Percentiles rank a stretch among this genome's conserved stretches.
Conservation (phyloP, 1,284 basidiomycete species). For the Pterula multifida region DNA sequence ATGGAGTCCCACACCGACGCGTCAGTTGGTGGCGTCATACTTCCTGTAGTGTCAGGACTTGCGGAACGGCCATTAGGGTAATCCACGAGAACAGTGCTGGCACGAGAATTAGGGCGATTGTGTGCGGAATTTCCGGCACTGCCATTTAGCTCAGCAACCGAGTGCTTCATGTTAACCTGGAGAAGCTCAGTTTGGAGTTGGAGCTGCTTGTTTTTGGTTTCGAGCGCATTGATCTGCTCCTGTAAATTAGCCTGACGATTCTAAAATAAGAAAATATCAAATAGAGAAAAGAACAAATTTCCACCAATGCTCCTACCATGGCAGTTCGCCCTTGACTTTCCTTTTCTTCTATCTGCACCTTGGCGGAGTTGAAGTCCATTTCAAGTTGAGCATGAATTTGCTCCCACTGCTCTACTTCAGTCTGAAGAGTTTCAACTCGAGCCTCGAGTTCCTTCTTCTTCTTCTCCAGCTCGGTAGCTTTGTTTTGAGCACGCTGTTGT, state of each 20-base stretch:
- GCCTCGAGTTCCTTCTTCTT: conserved; percentile 59
- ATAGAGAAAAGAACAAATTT: conserved; percentile 3
- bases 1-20: conserved; percentile 64
- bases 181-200: conserved; percentile 48
- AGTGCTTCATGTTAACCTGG: conserved; percentile 46
- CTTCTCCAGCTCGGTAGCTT: conserved; percentile 59
- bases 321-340: conserved; percentile 55
- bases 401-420: conserved; percentile 53
- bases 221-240: conserved; percentile 51
- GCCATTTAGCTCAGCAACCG: conserved; percentile 21
- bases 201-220: conserved; percentile 46
- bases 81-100: conserved; percentile 37
- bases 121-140: conserved; percentile 28
- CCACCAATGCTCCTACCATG: conserved; percentile 33
- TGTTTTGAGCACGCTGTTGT: conserved; percentile 44
- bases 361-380: conserved; percentile 51
- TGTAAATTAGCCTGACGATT: conserved; percentile 57
- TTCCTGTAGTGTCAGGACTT: conserved; percentile 21
- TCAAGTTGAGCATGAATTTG: conserved; percentile 53
- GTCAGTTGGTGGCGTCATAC: conserved; percentile 28
- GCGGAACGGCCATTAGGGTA: conserved; percentile 19
- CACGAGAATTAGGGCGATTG: conserved; percentile 55
- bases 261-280: conserved; percentile 23
- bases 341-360: conserved; percentile 60
- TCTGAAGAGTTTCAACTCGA: conserved; percentile 44